Evolutionary conservation across 345 rosid species (phyloP).

Genomic region (Moricandia arvensis): DNA sequence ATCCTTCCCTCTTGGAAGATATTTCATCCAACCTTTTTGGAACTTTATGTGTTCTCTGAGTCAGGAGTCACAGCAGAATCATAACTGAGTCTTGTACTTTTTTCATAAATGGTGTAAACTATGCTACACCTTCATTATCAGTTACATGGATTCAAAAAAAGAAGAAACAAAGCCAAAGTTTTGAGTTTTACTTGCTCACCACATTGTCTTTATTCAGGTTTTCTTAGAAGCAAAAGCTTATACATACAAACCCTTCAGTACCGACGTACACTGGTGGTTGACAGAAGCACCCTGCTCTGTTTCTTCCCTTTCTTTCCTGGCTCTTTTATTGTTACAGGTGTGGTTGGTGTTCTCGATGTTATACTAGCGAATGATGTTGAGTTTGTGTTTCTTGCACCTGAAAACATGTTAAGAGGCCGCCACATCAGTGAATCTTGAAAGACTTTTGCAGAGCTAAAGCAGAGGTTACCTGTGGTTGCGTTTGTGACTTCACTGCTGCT

Average conservation of each 20-base stretch:
- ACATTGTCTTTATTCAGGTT: neutral
- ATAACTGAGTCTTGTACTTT: conserved; percentile 15
- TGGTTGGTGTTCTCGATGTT: conserved; percentile 51
- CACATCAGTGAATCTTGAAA: neutral
- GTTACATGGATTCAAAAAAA: neutral
- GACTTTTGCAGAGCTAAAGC: conserved; percentile 1
- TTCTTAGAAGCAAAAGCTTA: conserved; percentile 11
- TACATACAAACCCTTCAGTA: conserved; percentile 45
- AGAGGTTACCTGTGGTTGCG: conserved; percentile 43
- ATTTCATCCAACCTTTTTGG: conserved; percentile 23
- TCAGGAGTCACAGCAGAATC: neutral
- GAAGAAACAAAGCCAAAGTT: conserved; percentile 10
- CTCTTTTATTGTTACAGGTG: conserved; percentile 50
- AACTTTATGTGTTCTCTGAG: neutral
- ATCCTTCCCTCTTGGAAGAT: conserved; percentile 8
- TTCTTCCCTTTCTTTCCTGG: conserved; percentile 81
- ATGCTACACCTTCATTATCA: conserved; percentile 8
- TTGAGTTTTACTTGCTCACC: neutral
- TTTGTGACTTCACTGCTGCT: conserved; percentile 37
- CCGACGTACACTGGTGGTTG: conserved; percentile 81
- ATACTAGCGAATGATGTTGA: conserved; percentile 73
- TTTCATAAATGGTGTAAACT: conserved; percentile 6
- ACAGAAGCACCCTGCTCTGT: conserved; percentile 65
- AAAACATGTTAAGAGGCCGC: neutral
- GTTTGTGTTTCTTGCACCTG: conserved; percentile 58